Evolutionary conservation across 1,284 basidiomycete genomes (phyloP), one percentile per base, ranked within the genome.

Genomic region (Rhodotorula sp.): DNA sequence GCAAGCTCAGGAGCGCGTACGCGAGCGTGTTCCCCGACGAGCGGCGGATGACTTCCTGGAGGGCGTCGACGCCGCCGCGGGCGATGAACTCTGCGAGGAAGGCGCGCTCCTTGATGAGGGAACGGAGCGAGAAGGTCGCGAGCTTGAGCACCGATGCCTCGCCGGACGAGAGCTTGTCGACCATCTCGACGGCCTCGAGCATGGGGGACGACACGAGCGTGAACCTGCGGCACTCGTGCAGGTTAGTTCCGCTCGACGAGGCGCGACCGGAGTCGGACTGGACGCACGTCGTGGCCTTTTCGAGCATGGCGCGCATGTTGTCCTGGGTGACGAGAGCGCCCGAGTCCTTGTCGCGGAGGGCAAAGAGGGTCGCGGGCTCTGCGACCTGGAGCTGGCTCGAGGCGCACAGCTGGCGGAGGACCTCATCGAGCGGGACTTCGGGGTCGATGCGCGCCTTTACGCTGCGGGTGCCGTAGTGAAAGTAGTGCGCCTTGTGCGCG

Each of bases 311-410:
- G 1, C 48, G 44, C 79, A 92, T 82, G 80, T 91, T 96, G 73
- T 92, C 90, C 79, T 93, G 92, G 42, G 93, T 96, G n/a, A 98
- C 89, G 60, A 97, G 83, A 78, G 91, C 90, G 76, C 93, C 91
- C 44, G 85, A 87, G 77, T 94, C 91, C 41, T 79, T 78, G 79
- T 97, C 93, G 76, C 95, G 85, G 68, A 98, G 82, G 2, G 93
- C 92, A 78, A 90, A 94, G 71, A 92, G 85, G 7, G 88, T 87
- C 19, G 91, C 88, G 0, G 91, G 88, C 66, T 94, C 92, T 72
- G 89, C 88, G 61, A 95, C 88, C 79, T 21, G 27, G 77, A 97
- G 84, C 80, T 91, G 82, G 23, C 77, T 71, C 34, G 81, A 81
- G 45, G 79, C 78, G 54, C 80, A 81, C 19, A 83, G 79, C 67